Conservation (phyloP, 2,329 filamentous ascomycete species). For the Coleophoma cylindrospora region DNA sequence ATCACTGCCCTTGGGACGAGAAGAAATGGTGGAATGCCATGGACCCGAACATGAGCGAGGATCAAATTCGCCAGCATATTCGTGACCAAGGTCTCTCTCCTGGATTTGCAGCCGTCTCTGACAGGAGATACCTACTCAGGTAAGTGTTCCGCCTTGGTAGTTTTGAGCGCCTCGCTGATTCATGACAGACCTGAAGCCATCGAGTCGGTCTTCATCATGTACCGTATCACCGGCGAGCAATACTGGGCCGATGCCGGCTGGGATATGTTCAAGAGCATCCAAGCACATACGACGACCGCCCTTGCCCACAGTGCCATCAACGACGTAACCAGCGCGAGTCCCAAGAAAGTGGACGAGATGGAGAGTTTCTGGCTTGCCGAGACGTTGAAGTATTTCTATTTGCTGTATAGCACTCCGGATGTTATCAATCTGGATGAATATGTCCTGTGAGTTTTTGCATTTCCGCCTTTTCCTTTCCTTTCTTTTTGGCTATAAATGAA, state of each 20-base stretch:
- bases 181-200: slow-evolving; percentile 53
- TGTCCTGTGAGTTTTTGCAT: slow-evolving; percentile 34
- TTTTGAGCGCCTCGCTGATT: too few relatives aligned
- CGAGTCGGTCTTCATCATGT: slow-evolving; percentile 62
- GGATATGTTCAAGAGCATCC: slow-evolving; percentile 42
- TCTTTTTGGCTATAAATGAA: too few relatives aligned
- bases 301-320: slow-evolving; percentile 37
- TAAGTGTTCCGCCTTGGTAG: slow-evolving; percentile 36
- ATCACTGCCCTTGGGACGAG: slow-evolving; percentile 21
- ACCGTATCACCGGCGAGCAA: slow-evolving; percentile 21
- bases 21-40: slow-evolving; percentile 46
- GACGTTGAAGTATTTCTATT: slow-evolving; percentile 60
- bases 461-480: too few relatives aligned
- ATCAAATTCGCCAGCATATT: slow-evolving; percentile 8
- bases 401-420: slow-evolving; percentile 42
- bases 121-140: slow-evolving; percentile 20
- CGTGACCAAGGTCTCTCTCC: slow-evolving; percentile 10
- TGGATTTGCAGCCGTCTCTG: slow-evolving; percentile 16
- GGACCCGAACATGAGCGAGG: slow-evolving; percentile 8
- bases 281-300: slow-evolving; percentile 34
- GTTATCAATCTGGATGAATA: slow-evolving; percentile 56
- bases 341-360: slow-evolving; percentile 42
- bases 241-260: slow-evolving; percentile 38
- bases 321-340: slow-evolving; percentile 29
- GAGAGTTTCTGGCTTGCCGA: slow-evolving; percentile 62